A percentile compares a stretch with the other conserved stretches of the same genome.
phyloP scores from a whole-genome alignment of 257 asterid genomes.

The Solanum dulcamara region DNA sequence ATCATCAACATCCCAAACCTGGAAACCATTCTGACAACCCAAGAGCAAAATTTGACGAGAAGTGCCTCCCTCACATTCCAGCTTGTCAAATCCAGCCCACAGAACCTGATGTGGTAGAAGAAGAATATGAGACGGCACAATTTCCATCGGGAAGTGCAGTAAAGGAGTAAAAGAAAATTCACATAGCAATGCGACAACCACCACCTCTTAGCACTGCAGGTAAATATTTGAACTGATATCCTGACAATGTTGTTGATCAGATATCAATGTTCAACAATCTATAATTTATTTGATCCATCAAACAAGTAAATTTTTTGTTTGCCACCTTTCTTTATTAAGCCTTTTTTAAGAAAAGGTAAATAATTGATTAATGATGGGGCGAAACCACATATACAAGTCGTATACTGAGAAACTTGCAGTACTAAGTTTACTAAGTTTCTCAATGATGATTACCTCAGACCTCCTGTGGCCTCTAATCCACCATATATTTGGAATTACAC shows the following conservation, averaged over 20 bases:
- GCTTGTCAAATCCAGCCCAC: conserved; percentile 66
- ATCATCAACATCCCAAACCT: conserved; percentile 91
- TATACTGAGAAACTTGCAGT: background rate
- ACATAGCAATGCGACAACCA: background rate
- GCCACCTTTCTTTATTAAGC: background rate
- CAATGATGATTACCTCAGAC: background rate
- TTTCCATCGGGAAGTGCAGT: background rate
- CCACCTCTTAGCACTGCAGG: background rate
- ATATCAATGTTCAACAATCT: too few relatives aligned
- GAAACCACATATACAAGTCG: background rate
- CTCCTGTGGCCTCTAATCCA: too few relatives aligned
- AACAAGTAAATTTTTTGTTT: background rate
- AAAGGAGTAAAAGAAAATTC: background rate
- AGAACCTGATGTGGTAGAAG: conserved; percentile 40
- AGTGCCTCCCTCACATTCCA: conserved; percentile 29
- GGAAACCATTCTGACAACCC: conserved; percentile 68
- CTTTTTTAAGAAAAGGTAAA: background rate
- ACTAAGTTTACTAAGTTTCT: background rate
- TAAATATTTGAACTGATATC: background rate
- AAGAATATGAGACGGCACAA: background rate
- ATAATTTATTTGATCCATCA: background rate
- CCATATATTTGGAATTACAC: too few relatives aligned
- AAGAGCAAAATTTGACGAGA: conserved; percentile 41
- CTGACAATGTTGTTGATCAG: too few relatives aligned
- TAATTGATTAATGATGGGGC: background rate